Percentiles rank a stretch among this genome's conserved stretches.
Conservation (phyloP, 2,329 filamentous ascomycete species). For the Fusarium sororula region DNA sequence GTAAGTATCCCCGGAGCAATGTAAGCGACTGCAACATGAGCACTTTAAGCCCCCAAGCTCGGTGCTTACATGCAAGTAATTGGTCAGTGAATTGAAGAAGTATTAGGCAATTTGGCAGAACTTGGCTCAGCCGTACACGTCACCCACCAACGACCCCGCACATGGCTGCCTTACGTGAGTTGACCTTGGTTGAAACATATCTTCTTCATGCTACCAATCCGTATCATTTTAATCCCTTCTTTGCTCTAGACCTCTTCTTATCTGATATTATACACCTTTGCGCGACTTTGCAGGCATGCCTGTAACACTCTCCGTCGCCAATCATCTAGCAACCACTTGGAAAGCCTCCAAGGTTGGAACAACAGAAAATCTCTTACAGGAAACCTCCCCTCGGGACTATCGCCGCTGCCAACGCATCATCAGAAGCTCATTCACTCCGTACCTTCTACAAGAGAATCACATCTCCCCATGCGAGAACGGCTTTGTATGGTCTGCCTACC, state of each 20-base stretch:
- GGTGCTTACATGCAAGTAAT: no score
- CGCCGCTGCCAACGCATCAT: not conserved
- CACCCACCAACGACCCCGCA: not conserved
- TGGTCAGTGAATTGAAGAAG: no score
- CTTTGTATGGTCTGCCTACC: not conserved
- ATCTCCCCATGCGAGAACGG: not conserved
- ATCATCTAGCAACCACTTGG: not conserved
- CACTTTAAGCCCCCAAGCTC: no score
- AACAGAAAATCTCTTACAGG: fast-evolving
- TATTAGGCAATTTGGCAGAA: no score
- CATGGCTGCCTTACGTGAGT: not conserved
- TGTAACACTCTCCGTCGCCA: not conserved
- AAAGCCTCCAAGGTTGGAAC: not conserved
- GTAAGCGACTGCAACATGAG: no score
- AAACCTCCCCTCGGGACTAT: not conserved
- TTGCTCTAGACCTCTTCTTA: fast-evolving
- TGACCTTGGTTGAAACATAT: not conserved
- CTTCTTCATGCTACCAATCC: not conserved
- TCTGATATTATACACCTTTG: not conserved
- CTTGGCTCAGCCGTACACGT: not conserved
- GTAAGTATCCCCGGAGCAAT: no score
- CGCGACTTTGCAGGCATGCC: not conserved
- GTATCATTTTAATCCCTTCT: fast-evolving
- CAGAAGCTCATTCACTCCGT: not conserved
- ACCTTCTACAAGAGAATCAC: not conserved